Evolutionary conservation across 2,329 filamentous ascomycete species (phyloP), one percentile per base, ranked within the genome.

Genomic region (Tolypocladium tropicale): DNA sequence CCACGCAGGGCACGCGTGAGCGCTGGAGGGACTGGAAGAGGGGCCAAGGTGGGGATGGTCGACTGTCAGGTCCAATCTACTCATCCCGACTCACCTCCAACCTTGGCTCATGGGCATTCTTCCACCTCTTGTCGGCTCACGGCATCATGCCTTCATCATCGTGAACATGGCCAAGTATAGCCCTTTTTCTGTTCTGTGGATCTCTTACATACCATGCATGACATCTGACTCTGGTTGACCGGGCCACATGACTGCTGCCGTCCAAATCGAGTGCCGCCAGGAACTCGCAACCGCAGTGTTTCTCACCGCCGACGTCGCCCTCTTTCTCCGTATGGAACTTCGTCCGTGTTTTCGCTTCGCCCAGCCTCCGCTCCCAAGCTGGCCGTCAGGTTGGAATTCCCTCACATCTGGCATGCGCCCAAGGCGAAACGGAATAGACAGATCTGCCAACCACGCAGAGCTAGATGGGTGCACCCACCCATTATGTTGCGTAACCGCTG

Each of bases 371-470:
- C n/a, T n/a, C n/a, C n/a, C n/a, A n/a, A n/a, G n/a, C n/a, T n/a
- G n/a, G n/a, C n/a, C n/a, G n/a, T n/a, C n/a, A n/a, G n/a, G n/a
- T n/a, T n/a, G n/a, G n/a, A n/a, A n/a, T n/a, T n/a, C n/a, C n/a
- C n/a, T n/a, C n/a, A n/a, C n/a, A n/a, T n/a, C n/a, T 16, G 36
- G 46, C 49, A 54, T 25, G 6, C 49, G 49, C 49, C 53, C 53
- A 57, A 57, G 39, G 48, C 36, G 53, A 49, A 37, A 48, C 49
- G 30, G 50, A 52, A 53, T 53, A 57, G 56, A 53, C 53, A 57
- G 56, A 53, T 48, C 18, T 23, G 32, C 32, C 53, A 52, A 49
- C 49, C 37, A 21, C 25, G 48, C 10, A n/a, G 52, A 52, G 25
- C 41, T 51, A 39, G 33, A 57, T 41, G n/a, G 7, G 16, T 11